A percentile compares a stretch with the other conserved stretches of the same genome.
Conservation (phyloP, 2,329 filamentous ascomycete species). For the Trichoderma semiorbis region DNA sequence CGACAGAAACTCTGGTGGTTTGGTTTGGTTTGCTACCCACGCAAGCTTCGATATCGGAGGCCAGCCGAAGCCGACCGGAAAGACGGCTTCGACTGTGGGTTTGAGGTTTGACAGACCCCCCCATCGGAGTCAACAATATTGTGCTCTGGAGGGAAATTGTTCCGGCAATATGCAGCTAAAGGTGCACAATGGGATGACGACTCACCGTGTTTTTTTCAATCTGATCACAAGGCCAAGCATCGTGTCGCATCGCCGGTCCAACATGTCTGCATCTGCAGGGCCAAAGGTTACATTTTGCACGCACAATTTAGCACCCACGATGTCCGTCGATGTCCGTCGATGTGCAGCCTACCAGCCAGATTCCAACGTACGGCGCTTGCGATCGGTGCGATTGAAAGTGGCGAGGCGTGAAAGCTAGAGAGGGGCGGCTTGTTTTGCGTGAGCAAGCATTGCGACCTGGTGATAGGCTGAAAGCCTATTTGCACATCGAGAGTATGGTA, state of each 20-base stretch:
- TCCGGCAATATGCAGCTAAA: background rate
- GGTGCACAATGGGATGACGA: background rate
- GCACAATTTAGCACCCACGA: background rate
- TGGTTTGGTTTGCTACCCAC: background rate
- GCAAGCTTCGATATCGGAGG: slow-evolving; percentile 3
- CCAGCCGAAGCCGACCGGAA: background rate
- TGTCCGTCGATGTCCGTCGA: background rate
- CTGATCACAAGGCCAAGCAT: background rate
- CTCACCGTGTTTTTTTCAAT: background rate
- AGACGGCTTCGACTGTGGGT: background rate
- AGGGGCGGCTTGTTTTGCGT: background rate
- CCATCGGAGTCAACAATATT: background rate
- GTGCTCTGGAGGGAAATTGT: background rate
- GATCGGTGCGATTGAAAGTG: background rate
- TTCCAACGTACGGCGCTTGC: background rate
- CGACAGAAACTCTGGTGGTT: background rate
- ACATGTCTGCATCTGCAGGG: background rate
- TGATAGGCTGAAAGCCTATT: background rate
- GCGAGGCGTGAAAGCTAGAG: background rate
- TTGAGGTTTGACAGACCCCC: background rate
- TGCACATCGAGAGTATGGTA: slow-evolving; percentile 5
- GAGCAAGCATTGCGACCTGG: background rate
- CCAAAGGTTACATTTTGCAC: background rate
- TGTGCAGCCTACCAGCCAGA: background rate
- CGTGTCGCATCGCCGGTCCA: background rate